phyloP scores from a whole-genome alignment of 345 rosid genomes.

The Geranium brycei region DNA sequence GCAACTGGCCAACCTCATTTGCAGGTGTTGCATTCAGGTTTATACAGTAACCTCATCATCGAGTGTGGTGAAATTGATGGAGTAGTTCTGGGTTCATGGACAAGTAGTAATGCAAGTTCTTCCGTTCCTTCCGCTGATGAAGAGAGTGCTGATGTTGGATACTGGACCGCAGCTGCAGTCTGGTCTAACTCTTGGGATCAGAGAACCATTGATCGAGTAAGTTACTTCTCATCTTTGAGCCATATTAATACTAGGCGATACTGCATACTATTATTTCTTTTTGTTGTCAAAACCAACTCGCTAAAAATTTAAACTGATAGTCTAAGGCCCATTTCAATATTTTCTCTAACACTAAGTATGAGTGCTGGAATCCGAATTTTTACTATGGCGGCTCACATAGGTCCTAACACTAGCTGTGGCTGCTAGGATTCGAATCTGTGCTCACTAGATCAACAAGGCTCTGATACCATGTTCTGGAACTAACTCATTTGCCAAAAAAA shows the following conservation, averaged over 20 bases:
- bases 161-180: slow-evolving; percentile 91
- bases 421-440: too few species aligned
- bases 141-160: slow-evolving; percentile 55
- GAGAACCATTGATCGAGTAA: slow-evolving; percentile 83
- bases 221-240: slow-evolving; percentile 13
- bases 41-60: slow-evolving; percentile 28
- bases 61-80: slow-evolving; percentile 97
- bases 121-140: slow-evolving; percentile 37
- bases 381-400: too few species aligned
- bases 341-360: too few species aligned
- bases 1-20: slow-evolving; percentile 32
- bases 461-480: too few species aligned
- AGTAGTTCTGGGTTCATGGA: slow-evolving; percentile 86
- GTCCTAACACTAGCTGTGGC: too few species aligned
- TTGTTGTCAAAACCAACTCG: too few species aligned
- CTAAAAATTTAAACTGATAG: too few species aligned
- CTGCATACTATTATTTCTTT: not conserved
- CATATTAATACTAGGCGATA: not conserved
- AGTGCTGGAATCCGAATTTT: too few species aligned
- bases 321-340: too few species aligned
- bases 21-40: slow-evolving; percentile 32
- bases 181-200: slow-evolving; percentile 95
- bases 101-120: slow-evolving; percentile 40
- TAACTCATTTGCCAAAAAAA: too few species aligned
- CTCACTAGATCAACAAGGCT: too few species aligned